Percentiles rank a stretch among this genome's conserved stretches.
Conservation (phyloP, 1,284 basidiomycete species). For the Afroboletus lepidellus region DNA sequence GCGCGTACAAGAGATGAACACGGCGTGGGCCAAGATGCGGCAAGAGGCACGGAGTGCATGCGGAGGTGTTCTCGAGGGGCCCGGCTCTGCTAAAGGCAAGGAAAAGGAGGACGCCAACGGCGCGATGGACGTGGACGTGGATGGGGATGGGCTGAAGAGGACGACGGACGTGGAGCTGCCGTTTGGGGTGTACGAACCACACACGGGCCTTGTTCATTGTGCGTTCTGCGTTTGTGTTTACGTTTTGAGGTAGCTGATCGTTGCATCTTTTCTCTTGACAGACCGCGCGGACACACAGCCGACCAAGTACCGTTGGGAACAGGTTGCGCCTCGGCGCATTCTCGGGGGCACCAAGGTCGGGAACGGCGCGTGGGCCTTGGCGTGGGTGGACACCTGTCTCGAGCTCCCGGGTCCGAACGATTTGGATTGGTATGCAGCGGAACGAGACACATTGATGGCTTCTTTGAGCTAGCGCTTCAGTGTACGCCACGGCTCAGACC, state of each 20-base stretch:
- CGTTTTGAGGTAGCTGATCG: slow-evolving; percentile 1
- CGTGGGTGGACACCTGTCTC: slow-evolving; percentile 75
- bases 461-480: slow-evolving; percentile 11
- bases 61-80: slow-evolving; percentile 37
- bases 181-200: slow-evolving; percentile 71
- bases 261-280: slow-evolving; percentile 29
- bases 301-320: slow-evolving; percentile 60
- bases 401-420: slow-evolving; percentile 39
- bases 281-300: slow-evolving; percentile 75
- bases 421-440: slow-evolving; percentile 14
- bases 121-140: slow-evolving; percentile 22
- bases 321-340: slow-evolving; percentile 44
- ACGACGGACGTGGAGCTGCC: slow-evolving; percentile 41
- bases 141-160: slow-evolving; percentile 35
- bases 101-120: slow-evolving; percentile 28
- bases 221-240: slow-evolving; percentile 27
- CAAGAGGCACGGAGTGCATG: slow-evolving; percentile 53
- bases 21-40: slow-evolving; percentile 63
- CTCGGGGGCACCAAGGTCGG: slow-evolving; percentile 73
- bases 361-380: slow-evolving; percentile 73
- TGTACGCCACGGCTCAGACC: not conserved
- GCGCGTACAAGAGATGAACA: slow-evolving; percentile 60
- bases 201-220: slow-evolving; percentile 69
- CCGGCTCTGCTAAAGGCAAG: slow-evolving; percentile 26
- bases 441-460: slow-evolving; percentile 23